phyloP scores from a whole-genome alignment of 2,329 filamentous ascomycete species.

The Fusarium lateritium region DNA sequence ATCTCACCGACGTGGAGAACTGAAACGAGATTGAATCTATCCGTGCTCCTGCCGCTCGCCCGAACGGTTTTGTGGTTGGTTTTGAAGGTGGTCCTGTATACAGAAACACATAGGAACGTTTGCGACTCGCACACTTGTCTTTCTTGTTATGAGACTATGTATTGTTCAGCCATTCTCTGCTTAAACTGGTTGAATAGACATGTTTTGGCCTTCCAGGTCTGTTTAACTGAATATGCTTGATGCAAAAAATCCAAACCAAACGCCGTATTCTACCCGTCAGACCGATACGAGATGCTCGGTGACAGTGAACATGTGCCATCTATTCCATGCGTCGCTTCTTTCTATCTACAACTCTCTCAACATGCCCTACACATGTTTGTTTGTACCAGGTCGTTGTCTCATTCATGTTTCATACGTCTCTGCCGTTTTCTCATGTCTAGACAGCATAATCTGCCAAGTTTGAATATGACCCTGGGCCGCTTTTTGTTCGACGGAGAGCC shows the following conservation, averaged over 20 bases:
- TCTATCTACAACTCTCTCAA: conserved; percentile 41
- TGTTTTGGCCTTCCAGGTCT: conserved; percentile 12
- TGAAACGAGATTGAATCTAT: neutral
- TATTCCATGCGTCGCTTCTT: conserved; percentile 37
- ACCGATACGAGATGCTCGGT: conserved; percentile 14
- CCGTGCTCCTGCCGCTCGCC: conserved; percentile 3
- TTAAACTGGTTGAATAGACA: conserved; percentile 26
- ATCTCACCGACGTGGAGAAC: neutral
- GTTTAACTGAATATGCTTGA: conserved; percentile 34
- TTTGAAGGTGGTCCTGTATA: neutral
- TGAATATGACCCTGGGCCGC: conserved; percentile 20
- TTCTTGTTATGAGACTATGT: conserved; percentile 7
- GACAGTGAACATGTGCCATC: conserved; percentile 27
- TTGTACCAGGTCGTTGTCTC: conserved; percentile 28
- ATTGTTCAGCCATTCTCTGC: conserved; percentile 27
- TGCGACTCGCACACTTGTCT: neutral
- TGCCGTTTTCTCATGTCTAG: conserved; percentile 37
- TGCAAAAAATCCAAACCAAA: conserved; percentile 30
- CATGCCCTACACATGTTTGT: conserved; percentile 32
- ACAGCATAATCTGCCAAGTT: conserved; percentile 26
- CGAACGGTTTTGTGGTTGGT: neutral
- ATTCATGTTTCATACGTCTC: conserved; percentile 18
- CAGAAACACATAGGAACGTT: neutral
- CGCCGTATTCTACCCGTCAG: conserved; percentile 34
- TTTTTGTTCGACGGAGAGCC: conserved; percentile 27